Conservation (phyloP, 1,284 basidiomycete genomes). For the Apiotrichum gracile region DNA sequence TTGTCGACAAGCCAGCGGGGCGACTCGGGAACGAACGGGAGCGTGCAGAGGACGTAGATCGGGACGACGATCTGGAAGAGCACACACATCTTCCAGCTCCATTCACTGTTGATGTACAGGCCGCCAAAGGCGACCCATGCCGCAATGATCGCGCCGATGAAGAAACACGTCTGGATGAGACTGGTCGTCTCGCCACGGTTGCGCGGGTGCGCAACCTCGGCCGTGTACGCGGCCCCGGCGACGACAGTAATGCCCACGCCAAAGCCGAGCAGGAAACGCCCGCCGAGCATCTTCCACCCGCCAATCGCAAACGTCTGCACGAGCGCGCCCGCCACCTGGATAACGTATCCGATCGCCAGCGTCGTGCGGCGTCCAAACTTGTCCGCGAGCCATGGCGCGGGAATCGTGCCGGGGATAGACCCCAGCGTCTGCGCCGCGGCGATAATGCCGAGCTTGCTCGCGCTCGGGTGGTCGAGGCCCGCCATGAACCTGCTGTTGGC, state of each 20-base stretch:
- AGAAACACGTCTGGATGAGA: slow-evolving; percentile 10
- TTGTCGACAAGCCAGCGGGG: slow-evolving; percentile 38
- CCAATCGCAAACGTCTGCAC: background rate
- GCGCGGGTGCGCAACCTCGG: slow-evolving; percentile 14
- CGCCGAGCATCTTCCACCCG: slow-evolving; percentile 2
- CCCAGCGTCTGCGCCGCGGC: slow-evolving; percentile 1
- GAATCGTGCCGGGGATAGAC: background rate
- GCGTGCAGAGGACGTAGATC: background rate
- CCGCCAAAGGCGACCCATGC: slow-evolving; percentile 21
- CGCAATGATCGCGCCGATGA: slow-evolving; percentile 9
- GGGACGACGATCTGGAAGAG: slow-evolving; percentile 16
- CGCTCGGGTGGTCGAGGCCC: background rate
- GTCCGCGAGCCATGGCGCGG: background rate
- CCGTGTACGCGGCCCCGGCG: slow-evolving; percentile 1
- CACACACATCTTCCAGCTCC: slow-evolving; percentile 8
- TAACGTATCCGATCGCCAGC: background rate
- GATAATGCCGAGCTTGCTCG: slow-evolving; percentile 1
- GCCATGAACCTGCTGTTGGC: slow-evolving; percentile 1
- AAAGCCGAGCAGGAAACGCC: slow-evolving; percentile 4
- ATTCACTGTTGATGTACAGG: slow-evolving; percentile 1
- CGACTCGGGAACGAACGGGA: slow-evolving; percentile 32
- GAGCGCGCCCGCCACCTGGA: background rate
- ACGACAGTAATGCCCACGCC: slow-evolving; percentile 1
- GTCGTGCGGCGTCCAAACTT: background rate
- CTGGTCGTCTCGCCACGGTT: slow-evolving; percentile 1